Base-by-base conservation (phyloP, 176 grass and related monocot species). In the Leersia perrieri region DNA sequence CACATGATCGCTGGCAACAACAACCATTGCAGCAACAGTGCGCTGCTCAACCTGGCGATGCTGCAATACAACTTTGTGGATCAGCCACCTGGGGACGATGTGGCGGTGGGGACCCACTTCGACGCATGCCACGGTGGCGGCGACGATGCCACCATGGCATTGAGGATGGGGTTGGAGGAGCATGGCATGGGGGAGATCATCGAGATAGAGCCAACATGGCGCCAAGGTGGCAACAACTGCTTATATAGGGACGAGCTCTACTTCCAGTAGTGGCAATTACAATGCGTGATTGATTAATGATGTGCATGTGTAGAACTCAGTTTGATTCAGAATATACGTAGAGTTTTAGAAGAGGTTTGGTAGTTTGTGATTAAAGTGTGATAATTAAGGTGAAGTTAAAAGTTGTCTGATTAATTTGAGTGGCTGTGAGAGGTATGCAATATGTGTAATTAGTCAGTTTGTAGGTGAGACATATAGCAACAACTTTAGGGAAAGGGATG, bases 41-140 rank as follows among this genome's bases (percentile, higher is more conserved):
- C 62, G 1, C 36, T 75, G 75, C 66, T 76, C 13, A 63, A 66
- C 76, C 15, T 72, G 33, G 29, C 80, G 8, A 35, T 71, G 65
- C 15, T 91, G 49, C 80, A 83, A 1, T 79, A 76, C 40, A 65
- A 47, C 53, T 83, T 90, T 27, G 28, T 86, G 15, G 62, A 66
- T 1, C 2, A 70, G 7, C 53, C 53, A n/a, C 8, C 53, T 11
- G 53, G 20, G 0, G 40, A 30, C 3, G 42, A n/a, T 23, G 3
- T 40, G 42, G 71, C 32, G 2, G 23, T 3, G 1, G 81, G 26
- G 26, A 0, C 62, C 73, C 66, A 15, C 34, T 10, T 34, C 27
- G 7, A 8, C 22, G 31, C 32, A 12, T 63, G 39, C 53, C 28
- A 29, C 23, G 39, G 28, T 25, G 12, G 7, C 29, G 15, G 28